These are phyloP conservation scores for Exophiala aquamarina DNA, from an alignment of 2,329 filamentous ascomycete species.

Conservation along the genomic window DNA sequence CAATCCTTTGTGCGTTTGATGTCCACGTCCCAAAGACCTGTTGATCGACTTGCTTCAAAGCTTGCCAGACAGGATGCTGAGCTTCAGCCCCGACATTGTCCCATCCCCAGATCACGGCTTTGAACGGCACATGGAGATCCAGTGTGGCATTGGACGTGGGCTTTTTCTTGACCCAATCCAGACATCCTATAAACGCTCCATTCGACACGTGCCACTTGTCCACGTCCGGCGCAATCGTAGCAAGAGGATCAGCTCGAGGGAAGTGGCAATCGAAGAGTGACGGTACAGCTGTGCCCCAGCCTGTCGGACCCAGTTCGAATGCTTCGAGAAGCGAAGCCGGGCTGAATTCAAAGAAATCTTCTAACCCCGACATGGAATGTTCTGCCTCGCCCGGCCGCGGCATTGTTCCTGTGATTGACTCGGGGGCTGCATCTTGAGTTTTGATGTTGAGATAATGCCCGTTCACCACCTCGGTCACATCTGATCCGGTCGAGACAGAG, in stretches of 20 bases:
- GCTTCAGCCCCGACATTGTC: constrained; percentile 23
- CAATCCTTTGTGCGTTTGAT: constrained; percentile 24
- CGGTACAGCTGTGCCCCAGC: constrained; percentile 9
- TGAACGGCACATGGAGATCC: constrained; percentile 25
- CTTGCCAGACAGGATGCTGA: constrained; percentile 23
- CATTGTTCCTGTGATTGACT: neutral
- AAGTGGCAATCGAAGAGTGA: constrained; percentile 23
- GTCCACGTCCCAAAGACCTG: constrained; percentile 27
- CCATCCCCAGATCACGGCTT: constrained; percentile 26
- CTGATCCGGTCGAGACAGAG: constrained; percentile 1
- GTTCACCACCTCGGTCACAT: neutral
- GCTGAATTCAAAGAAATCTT: constrained; percentile 20
- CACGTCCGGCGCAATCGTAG: constrained; percentile 20
- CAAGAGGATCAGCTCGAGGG: constrained; percentile 4
- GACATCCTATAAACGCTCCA: constrained; percentile 21
- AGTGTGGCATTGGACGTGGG: constrained; percentile 8
- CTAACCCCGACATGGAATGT: constrained; percentile 3
- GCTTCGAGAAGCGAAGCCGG: constrained; percentile 18
- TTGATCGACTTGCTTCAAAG: constrained; percentile 25
- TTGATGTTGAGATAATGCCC: neutral
- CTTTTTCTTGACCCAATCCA: constrained; percentile 16
- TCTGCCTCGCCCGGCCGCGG: neutral
- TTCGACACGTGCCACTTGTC: constrained; percentile 28
- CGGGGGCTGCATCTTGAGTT: too few relatives aligned
- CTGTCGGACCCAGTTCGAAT: constrained; percentile 14